These are phyloP conservation scores for Takakia lepidozioides DNA, from an alignment of 225 moss, liverwort and hornwort species.

Conservation along the genomic window DNA sequence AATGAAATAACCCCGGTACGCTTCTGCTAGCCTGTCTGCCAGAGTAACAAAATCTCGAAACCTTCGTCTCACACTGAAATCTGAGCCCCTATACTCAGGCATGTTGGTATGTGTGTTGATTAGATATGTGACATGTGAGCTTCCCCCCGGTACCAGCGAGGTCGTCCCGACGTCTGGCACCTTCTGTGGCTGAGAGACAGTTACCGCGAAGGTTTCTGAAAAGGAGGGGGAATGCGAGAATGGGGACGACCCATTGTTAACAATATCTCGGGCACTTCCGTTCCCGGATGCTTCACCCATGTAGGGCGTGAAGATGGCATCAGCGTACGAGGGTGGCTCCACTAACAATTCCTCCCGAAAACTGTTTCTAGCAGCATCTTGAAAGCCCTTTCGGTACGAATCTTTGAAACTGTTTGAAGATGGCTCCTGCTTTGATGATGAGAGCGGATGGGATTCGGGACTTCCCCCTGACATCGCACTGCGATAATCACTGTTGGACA, in stretches of 20 bases:
- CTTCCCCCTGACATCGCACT: constrained; percentile 83
- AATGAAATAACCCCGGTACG: constrained; percentile 80
- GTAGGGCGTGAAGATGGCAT: constrained; percentile 95
- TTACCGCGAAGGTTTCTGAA: constrained; percentile 52
- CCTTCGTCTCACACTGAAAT: constrained; percentile 82
- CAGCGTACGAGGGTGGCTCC: constrained; percentile 97
- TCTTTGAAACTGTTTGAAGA: constrained; percentile 55
- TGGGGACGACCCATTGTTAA: constrained; percentile 52
- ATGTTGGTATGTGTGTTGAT: constrained; percentile 80
- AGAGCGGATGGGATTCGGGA: constrained; percentile 63
- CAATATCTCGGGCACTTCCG: constrained; percentile 58
- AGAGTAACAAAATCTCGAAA: constrained; percentile 88
- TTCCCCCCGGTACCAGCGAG: constrained; percentile 64
- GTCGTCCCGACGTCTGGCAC: constrained; percentile 61
- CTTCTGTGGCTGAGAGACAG: constrained; percentile 83
- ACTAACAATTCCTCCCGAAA: constrained; percentile 78
- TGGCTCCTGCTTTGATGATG: constrained; percentile 45
- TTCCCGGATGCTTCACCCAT: constrained; percentile 74
- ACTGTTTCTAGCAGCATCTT: constrained; percentile 49
- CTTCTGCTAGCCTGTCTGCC: constrained; percentile 78
- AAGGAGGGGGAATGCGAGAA: constrained; percentile 51
- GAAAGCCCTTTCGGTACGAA: constrained; percentile 68
- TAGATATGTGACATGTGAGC: constrained; percentile 70
- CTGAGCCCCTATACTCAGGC: constrained; percentile 69
- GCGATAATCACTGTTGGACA: constrained; percentile 86